These are phyloP conservation scores for Lepidium sativum DNA, from an alignment of 345 rosid species.

Conservation along the genomic window DNA sequence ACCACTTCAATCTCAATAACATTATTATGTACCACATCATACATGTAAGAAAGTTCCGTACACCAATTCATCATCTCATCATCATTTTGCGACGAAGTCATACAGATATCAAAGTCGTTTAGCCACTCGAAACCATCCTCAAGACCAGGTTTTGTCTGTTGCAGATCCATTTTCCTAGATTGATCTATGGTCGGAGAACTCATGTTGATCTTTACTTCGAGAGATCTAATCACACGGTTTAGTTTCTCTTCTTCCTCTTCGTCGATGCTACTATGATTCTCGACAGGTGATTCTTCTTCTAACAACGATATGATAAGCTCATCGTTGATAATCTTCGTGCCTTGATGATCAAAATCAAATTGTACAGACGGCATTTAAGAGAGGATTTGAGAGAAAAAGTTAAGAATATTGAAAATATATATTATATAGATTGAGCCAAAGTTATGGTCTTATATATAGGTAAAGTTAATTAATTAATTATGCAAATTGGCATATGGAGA, in stretches of 20 bases:
- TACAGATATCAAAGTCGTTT: slow-evolving; percentile 24
- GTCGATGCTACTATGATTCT: slow-evolving; percentile 16
- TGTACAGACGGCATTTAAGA: slow-evolving; percentile 28
- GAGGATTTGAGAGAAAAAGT: background rate
- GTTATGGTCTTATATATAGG: slow-evolving; percentile 17
- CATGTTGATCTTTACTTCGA: slow-evolving; percentile 42
- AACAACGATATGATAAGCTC: slow-evolving; percentile 30
- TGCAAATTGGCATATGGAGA: slow-evolving; percentile 14
- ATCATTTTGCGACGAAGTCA: slow-evolving; percentile 30
- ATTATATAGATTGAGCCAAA: slow-evolving; percentile 4
- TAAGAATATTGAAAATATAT: background rate
- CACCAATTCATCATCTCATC: slow-evolving; percentile 44
- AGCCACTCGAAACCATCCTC: slow-evolving; percentile 20
- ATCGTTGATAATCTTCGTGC: slow-evolving; percentile 21
- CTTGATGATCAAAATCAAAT: slow-evolving; percentile 12
- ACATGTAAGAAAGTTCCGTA: slow-evolving; percentile 27
- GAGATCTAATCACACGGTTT: slow-evolving; percentile 37
- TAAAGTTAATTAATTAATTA: slow-evolving; percentile 12
- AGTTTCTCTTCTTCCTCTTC: slow-evolving; percentile 36
- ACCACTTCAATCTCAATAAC: slow-evolving; percentile 30
- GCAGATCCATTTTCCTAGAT: background rate
- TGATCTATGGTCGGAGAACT: slow-evolving; percentile 2
- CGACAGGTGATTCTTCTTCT: slow-evolving; percentile 33
- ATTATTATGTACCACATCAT: slow-evolving; percentile 15
- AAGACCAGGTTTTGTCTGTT: background rate